A percentile compares a stretch with the other conserved stretches of the same genome.
Conservation (phyloP, 805 yeast genomes). For the Lipomyces chichibuensis region DNA sequence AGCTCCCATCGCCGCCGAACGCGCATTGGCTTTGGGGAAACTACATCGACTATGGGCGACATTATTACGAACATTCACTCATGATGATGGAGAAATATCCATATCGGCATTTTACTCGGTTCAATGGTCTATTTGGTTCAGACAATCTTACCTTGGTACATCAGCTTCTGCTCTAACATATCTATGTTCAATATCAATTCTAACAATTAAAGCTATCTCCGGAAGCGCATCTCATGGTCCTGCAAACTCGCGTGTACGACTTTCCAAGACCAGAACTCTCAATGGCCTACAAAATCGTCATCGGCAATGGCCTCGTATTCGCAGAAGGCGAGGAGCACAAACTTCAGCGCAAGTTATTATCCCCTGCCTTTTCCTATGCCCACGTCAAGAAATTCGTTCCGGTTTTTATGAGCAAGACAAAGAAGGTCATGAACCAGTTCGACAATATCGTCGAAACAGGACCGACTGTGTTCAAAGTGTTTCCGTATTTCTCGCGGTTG, state of each 20-base stretch:
- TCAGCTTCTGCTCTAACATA: too few species aligned
- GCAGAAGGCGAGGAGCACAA: constrained; percentile 29
- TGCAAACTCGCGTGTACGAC: constrained; percentile 18
- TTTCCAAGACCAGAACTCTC: constrained; percentile 21
- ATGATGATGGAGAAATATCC: constrained; percentile 19
- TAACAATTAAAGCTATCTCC: constrained; percentile 12
- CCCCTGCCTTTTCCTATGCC: constrained; percentile 26
- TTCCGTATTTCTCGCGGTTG: constrained; percentile 18
- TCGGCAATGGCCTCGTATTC: constrained; percentile 29
- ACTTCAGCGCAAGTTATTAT: constrained; percentile 18
- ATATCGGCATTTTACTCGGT: constrained; percentile 9
- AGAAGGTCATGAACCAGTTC: constrained; percentile 3
- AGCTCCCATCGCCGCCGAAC: constrained; percentile 16
- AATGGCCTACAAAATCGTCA: constrained; percentile 10
- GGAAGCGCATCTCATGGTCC: constrained; percentile 16
- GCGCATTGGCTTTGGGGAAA: constrained; percentile 23
- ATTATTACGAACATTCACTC: constrained; percentile 13
- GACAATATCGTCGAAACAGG: constrained; percentile 12
- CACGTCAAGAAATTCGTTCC: constrained; percentile 27
- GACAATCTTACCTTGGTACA: constrained; percentile 18
- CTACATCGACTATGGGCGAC: constrained; percentile 13
- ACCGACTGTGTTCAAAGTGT: constrained; percentile 7
- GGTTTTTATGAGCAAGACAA: constrained; percentile 12
- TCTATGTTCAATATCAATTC: not conserved
- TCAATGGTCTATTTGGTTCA: constrained; percentile 9